Percentiles rank a stretch among this genome's conserved stretches.
phyloP scores from a whole-genome alignment of 805 yeast species.

The Candida morakotiae region DNA sequence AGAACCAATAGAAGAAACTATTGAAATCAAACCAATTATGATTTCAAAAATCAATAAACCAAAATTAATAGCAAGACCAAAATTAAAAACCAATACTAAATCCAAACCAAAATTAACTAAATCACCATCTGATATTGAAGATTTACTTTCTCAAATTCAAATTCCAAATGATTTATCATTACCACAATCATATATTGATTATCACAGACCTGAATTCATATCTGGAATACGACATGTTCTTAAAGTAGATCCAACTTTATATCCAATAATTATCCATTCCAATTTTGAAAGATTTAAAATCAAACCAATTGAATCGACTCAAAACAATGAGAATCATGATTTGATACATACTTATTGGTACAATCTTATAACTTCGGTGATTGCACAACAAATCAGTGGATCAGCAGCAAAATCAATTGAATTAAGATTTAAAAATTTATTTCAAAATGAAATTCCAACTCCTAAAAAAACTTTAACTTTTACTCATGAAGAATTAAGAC shows the following conservation, averaged over 20 bases:
- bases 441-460: constrained; percentile 41
- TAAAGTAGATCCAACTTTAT: constrained; percentile 28
- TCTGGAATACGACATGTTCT: constrained; percentile 27
- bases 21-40: neutral
- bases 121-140: constrained; percentile 13
- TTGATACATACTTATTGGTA: constrained; percentile 32
- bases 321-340: constrained; percentile 11
- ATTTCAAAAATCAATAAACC: neutral
- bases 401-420: constrained; percentile 71
- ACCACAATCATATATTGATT: constrained; percentile 25
- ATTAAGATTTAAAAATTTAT: constrained; percentile 36
- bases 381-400: constrained; percentile 77
- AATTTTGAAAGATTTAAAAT: constrained; percentile 21
- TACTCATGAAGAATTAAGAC: constrained; percentile 47
- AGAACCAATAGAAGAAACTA: neutral
- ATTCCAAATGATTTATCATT: constrained; percentile 15
- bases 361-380: constrained; percentile 38
- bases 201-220: constrained; percentile 31
- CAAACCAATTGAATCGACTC: constrained; percentile 5
- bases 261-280: constrained; percentile 25
- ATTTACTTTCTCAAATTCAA: constrained; percentile 11
- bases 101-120: constrained; percentile 8
- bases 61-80: neutral
- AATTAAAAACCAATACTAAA: constrained; percentile 5
- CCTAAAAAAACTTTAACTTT: constrained; percentile 44